phyloP scores from a whole-genome alignment of 345 rosid genomes.

The Camelina hispida region DNA sequence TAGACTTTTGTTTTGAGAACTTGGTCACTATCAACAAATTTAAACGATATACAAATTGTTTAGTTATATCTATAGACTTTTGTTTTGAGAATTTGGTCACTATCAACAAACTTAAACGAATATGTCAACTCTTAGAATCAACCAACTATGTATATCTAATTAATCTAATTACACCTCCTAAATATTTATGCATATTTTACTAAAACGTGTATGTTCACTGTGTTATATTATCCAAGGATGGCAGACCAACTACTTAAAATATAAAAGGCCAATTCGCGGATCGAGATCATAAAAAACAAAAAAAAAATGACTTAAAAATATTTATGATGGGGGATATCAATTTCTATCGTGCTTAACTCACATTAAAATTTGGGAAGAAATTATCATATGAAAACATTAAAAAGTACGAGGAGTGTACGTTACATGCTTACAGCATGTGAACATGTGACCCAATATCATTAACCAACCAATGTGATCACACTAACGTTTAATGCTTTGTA shows the following conservation, averaged over 20 bases:
- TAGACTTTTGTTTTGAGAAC: no score
- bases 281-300: no score
- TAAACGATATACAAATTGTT: no score
- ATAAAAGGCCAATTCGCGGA: not conserved
- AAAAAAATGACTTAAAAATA: not conserved
- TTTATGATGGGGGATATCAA: not conserved
- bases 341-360: not conserved
- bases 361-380: not conserved
- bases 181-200: not conserved
- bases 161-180: no score
- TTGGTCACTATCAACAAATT: no score
- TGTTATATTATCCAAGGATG: not conserved
- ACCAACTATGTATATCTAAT: no score
- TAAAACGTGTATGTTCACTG: no score
- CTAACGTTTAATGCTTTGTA: constrained; percentile 4
- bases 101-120: no score
- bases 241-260: not conserved
- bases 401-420: not conserved
- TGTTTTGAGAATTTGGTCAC: no score
- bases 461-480: not conserved
- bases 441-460: not conserved
- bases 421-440: not conserved
- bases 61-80: no score
- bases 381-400: not conserved
- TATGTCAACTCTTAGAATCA: no score